Base-by-base conservation (phyloP, 208 protist species). In the Blechomonas ayalai region DNA sequence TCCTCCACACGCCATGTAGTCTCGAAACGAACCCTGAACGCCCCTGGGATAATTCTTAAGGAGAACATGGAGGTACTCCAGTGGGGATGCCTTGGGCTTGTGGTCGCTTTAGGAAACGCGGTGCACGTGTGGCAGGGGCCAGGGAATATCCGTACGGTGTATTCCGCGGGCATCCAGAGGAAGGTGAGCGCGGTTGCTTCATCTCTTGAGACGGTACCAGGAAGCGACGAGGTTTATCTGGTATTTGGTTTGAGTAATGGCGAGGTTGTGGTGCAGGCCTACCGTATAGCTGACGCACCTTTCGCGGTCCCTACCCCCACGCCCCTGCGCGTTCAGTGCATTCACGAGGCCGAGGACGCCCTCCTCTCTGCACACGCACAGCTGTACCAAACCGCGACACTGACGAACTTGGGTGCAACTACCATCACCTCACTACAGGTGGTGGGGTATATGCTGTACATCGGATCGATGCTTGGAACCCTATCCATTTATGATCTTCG, bases 391-490 rank as follows among this genome's bases (percentile, higher is more conserved):
- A n/a, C n/a, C n/a, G n/a, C n/a, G n/a, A n/a, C n/a, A n/a, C n/a
- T n/a, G n/a, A n/a, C n/a, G n/a, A n/a, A n/a, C n/a, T n/a, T n/a
- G n/a, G n/a, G n/a, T n/a, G n/a, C n/a, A 2, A 31, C 23, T 31
- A 44, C 53, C 28, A 32, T 58, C n/a, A 70, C 49, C 42, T 59
- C 64, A 7, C 1, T 72, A 35, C 48, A 72, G 26, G 26, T 72
- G 20, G 52, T 72, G 9, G 42, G 32, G 22, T 29, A 65, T 44
- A 20, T 18, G 10, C 38, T 72, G 4, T 72, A 62, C 38, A 32
- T 44, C 8, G 64, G 58, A 35, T 47, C 28, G 24, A 66, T 66
- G 64, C 26, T 35, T 43, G 61, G 61, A 7, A 50, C 44, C 8
- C 34, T 68, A 26, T 48, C 39, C n/a, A 22, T 55, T 19, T 57